A percentile compares a stretch with the other conserved stretches of the same genome.
Evolutionary conservation across 192 early-diverging fungal species (phyloP).

Genomic region (Entophlyctis luteolus): DNA sequence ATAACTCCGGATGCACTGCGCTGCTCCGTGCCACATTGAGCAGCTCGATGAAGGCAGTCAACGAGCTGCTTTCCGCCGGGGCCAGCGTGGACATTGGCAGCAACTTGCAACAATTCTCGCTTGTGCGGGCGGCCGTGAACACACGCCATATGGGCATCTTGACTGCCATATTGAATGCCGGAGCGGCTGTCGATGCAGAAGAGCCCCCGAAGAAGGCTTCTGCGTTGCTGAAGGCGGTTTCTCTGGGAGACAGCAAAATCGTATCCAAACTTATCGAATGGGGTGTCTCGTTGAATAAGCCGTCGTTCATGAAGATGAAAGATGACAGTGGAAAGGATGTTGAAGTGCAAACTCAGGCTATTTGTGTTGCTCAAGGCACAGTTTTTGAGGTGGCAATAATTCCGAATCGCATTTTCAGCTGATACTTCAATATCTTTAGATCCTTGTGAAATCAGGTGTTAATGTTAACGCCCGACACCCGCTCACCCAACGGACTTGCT

Average conservation of each 20-base stretch:
- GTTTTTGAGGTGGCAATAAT: not conserved
- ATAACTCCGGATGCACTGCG: slow-evolving; percentile 34
- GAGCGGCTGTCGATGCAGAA: slow-evolving; percentile 27
- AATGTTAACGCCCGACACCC: slow-evolving; percentile 20
- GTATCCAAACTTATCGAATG: slow-evolving; percentile 11
- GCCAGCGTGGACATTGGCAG: slow-evolving; percentile 6
- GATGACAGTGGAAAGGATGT: not conserved
- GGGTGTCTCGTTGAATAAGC: not conserved
- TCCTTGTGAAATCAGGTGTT: slow-evolving; percentile 13
- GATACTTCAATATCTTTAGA: not conserved
- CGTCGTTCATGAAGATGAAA: slow-evolving; percentile 1
- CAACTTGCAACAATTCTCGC: slow-evolving; percentile 16
- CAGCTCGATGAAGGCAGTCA: slow-evolving; percentile 6
- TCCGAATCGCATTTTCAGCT: not conserved
- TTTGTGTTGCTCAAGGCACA: not conserved
- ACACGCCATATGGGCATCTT: slow-evolving; percentile 13
- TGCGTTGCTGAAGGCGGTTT: slow-evolving; percentile 39
- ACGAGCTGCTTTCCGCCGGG: slow-evolving; percentile 28
- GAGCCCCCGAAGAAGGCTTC: slow-evolving; percentile 19
- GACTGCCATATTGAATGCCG: slow-evolving; percentile 24
- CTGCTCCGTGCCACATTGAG: slow-evolving; percentile 42
- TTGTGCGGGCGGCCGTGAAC: slow-evolving; percentile 27
- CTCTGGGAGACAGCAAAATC: not conserved
- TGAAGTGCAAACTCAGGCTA: not conserved
- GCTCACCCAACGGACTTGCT: not conserved